Conservation (phyloP, 768 basidiomycete genomes). For the Kwoniella botswanensis region DNA sequence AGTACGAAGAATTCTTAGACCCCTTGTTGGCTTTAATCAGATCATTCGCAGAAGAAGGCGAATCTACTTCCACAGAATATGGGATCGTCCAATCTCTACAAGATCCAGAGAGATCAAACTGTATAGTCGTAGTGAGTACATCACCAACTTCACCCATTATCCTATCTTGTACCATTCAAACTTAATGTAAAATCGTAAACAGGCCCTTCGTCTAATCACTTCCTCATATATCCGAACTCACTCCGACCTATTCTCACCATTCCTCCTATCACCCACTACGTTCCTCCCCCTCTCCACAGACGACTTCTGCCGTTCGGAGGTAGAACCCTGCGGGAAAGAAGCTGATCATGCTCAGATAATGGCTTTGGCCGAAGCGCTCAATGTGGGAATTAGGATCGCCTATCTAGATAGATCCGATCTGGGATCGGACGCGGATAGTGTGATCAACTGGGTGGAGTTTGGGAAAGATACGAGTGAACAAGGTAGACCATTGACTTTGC, state of each 20-base stretch:
- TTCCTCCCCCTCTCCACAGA: slow-evolving; percentile 65
- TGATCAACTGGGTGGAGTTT: slow-evolving; percentile 59
- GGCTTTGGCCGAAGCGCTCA: slow-evolving; percentile 72
- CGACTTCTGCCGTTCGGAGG: slow-evolving; percentile 76
- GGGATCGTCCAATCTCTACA: slow-evolving; percentile 49
- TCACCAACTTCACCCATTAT: not conserved
- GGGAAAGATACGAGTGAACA: slow-evolving; percentile 60
- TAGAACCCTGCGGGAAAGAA: slow-evolving; percentile 64
- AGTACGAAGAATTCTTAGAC: slow-evolving; percentile 70
- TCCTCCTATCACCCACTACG: slow-evolving; percentile 77
- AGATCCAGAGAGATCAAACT: slow-evolving; percentile 54
- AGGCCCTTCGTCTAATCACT: slow-evolving; percentile 79
- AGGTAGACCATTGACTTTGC: slow-evolving; percentile 66
- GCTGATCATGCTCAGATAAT: slow-evolving; percentile 81
- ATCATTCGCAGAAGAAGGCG: slow-evolving; percentile 39
- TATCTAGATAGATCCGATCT: slow-evolving; percentile 73
- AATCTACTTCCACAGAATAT: slow-evolving; percentile 37
- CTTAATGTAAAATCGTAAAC: slow-evolving; percentile 16
- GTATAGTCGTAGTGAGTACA: slow-evolving; percentile 55
- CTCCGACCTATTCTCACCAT: slow-evolving; percentile 68
- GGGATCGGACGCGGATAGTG: slow-evolving; percentile 18
- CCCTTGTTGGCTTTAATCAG: slow-evolving; percentile 66
- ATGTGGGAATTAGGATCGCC: slow-evolving; percentile 72
- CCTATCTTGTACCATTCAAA: too few relatives aligned
- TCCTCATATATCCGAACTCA: slow-evolving; percentile 78